Evolutionary conservation across 23 red algal genomes (phyloP), one percentile per base, ranked within the genome.

Genomic region (Gracilaria caudata): DNA sequence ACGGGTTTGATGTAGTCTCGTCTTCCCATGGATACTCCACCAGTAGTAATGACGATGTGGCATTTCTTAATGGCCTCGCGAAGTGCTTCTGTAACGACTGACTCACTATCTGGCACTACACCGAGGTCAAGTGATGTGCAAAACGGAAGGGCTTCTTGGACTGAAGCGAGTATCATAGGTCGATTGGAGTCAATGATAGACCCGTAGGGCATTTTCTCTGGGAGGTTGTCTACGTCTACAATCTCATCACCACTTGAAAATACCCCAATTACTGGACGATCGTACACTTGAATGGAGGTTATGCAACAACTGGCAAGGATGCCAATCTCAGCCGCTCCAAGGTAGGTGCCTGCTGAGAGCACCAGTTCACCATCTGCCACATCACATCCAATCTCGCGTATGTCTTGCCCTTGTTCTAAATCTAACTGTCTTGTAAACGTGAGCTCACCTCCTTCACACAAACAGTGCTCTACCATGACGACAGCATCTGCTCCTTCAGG

Each of bases 161-260:
- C 26, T n/a, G 75, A 78, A 32, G 91, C 96, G 35, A 87, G 66
- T 34, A 98, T 70, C 88, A 94, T 88, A 4, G 96, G 96, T 41
- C 96, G 82, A 83, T 98, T 98, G 53, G 79, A 80, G 64, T 98
- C 96, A 53, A 91, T 80, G 25, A 94, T 86, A 35, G 47, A 54
- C 28, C 82, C 82, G 35, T 47, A 56, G 3, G 82, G 82, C 64
- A 86, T 73, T 41, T 58, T 38, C 35, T 78, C 51, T 28, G 84
- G 56, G 4, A 68, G 28, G 13, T 77, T 68, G 55, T 53, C 65
- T 7, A 83, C 56, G 23, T 82, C 81, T 17, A 72, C 54, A 37
- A 98, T 78, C 81, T 98, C 96, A 78, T 94, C 89, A 51, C 96
- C 96, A 38, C 87, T 98, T 9, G 87, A 92, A 56, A 98, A 84